Percentiles rank a stretch among this genome's conserved stretches.
Conservation (phyloP, 768 basidiomycete genomes). For the Leccinum uliginosum region DNA sequence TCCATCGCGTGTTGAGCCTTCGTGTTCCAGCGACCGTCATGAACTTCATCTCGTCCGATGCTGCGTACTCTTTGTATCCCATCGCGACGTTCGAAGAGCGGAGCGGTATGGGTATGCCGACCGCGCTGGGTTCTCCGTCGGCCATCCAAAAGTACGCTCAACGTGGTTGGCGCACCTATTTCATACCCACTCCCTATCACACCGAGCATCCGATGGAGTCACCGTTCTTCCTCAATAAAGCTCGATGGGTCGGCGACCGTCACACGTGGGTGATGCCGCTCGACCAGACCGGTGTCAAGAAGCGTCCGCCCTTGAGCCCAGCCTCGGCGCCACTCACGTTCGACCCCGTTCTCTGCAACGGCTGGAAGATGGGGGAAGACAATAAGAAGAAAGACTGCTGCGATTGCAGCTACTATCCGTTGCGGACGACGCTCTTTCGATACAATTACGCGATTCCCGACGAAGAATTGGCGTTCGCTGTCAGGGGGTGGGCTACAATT, state of each 20-base stretch:
- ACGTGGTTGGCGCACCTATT: constrained; percentile 31
- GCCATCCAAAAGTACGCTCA: constrained; percentile 32
- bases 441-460: constrained; percentile 23
- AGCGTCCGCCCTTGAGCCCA: constrained; percentile 8
- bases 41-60: constrained; percentile 40
- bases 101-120: constrained; percentile 18
- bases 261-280: constrained; percentile 31
- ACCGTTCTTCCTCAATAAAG: constrained; percentile 17
- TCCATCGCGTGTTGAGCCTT: constrained; percentile 10
- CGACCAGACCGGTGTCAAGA: constrained; percentile 14
- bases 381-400: neutral
- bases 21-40: constrained; percentile 10
- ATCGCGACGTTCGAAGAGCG: constrained; percentile 36
- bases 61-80: constrained; percentile 41
- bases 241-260: constrained; percentile 32
- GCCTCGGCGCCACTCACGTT: constrained; percentile 10
- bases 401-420: neutral
- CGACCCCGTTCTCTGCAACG: constrained; percentile 17
- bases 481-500: constrained; percentile 6
- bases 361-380: constrained; percentile 10
- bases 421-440: constrained; percentile 22
- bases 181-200: constrained; percentile 1
- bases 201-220: neutral
- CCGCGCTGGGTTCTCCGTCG: constrained; percentile 1
- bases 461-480: neutral